Conservation (phyloP, 2,329 filamentous ascomycete species). For the Grosmannia clavigera region DNA sequence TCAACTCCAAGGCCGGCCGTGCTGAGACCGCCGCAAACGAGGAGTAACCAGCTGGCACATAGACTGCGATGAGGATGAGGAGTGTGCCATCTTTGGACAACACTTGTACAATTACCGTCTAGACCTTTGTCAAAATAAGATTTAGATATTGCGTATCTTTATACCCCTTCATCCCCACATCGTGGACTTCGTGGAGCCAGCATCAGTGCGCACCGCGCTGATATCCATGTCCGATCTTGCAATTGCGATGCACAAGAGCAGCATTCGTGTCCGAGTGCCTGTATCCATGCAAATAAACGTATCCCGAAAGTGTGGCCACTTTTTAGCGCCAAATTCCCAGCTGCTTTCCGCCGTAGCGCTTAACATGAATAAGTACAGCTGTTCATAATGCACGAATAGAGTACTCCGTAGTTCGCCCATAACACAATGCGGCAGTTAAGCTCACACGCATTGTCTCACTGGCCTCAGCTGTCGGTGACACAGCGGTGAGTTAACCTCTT, state of each 20-base stretch:
- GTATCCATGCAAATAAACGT: too few relatives aligned
- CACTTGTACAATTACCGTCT: background rate
- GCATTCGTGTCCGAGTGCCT: too few relatives aligned
- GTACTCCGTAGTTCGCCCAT: background rate
- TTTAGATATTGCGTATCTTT: background rate
- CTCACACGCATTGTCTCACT: background rate
- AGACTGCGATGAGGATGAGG: background rate
- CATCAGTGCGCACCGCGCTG: too few relatives aligned
- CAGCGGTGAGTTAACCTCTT: background rate
- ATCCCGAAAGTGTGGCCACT: too few relatives aligned
- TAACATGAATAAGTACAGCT: background rate
- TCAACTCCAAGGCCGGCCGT: slow-evolving; percentile 68
- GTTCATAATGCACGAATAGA: too few relatives aligned
- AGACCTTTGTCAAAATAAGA: background rate
- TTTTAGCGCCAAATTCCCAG: too few relatives aligned
- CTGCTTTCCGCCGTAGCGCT: too few relatives aligned
- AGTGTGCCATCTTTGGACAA: background rate
- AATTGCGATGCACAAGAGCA: too few relatives aligned
- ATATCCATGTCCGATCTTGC: too few relatives aligned
- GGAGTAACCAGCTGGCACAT: slow-evolving; percentile 2
- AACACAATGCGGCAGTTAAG: background rate
- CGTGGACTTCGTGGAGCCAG: too few relatives aligned
- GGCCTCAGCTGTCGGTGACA: background rate
- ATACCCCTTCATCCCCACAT: too few relatives aligned
- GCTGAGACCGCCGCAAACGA: slow-evolving; percentile 30